Percentiles rank a stretch among this genome's conserved stretches.
Evolutionary conservation across 2,329 filamentous ascomycete genomes (phyloP).

Genomic region (Fusarium miscanthi): DNA sequence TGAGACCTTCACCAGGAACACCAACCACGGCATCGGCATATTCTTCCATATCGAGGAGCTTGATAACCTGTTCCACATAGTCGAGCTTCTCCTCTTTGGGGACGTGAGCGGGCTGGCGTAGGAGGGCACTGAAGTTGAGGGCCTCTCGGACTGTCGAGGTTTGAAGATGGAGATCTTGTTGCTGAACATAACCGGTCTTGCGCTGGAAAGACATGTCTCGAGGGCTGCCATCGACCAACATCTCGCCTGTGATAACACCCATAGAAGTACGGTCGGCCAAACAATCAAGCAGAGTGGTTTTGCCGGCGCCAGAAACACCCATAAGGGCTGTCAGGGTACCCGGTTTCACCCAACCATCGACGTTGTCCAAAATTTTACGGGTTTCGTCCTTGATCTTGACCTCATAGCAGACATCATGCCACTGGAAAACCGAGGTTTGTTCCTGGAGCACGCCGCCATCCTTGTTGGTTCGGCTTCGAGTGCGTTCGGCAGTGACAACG

Average conservation of each 20-base stretch:
- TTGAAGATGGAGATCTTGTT: constrained; percentile 88
- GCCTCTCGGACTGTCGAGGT: constrained; percentile 91
- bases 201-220: constrained; percentile 88
- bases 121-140: constrained; percentile 83
- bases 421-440: constrained; percentile 85
- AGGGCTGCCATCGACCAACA: constrained; percentile 73
- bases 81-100: constrained; percentile 80
- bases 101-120: constrained; percentile 84
- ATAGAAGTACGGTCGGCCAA: constrained; percentile 87
- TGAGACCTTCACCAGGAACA: constrained; percentile 87
- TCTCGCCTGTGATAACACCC: constrained; percentile 88
- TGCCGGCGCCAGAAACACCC: constrained; percentile 93
- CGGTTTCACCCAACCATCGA: constrained; percentile 94
- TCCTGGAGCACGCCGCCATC: constrained; percentile 58
- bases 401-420: constrained; percentile 83
- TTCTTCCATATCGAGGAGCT: constrained; percentile 87
- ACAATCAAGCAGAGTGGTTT: constrained; percentile 89
- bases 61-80: constrained; percentile 92
- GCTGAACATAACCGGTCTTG: constrained; percentile 91
- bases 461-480: constrained; percentile 50
- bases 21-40: constrained; percentile 93
- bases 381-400: constrained; percentile 81
- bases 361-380: constrained; percentile 82
- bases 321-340: constrained; percentile 90
- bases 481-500: constrained; percentile 58